Evolutionary conservation across 805 yeast genomes (phyloP).

Genomic region (Kodamaea kaohsiungensis): DNA sequence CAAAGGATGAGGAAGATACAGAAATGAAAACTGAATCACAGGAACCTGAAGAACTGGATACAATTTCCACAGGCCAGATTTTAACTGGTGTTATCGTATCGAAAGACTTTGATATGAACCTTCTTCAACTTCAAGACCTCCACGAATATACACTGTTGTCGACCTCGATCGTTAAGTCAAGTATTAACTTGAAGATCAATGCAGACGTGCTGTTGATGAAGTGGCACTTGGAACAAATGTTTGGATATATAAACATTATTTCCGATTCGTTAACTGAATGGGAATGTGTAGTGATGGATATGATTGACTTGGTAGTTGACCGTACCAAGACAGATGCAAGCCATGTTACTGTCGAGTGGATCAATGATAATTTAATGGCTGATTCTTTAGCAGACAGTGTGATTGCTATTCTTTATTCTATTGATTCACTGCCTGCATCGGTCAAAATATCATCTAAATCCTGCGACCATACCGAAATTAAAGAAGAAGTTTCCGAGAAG

Average conservation of each 20-base stretch:
- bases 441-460: constrained; percentile 76
- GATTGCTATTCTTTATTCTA: constrained; percentile 84
- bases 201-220: constrained; percentile 78
- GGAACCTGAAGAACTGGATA: constrained; percentile 11
- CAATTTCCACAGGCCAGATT: constrained; percentile 25
- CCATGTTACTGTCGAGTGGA: constrained; percentile 80
- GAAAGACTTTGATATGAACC: constrained; percentile 82
- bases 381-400: constrained; percentile 95
- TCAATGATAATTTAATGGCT: constrained; percentile 74
- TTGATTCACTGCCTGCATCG: constrained; percentile 93
- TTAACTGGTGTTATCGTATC: constrained; percentile 87
- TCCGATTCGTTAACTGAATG: constrained; percentile 52
- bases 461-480: constrained; percentile 42
- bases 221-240: constrained; percentile 95
- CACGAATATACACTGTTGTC: constrained; percentile 86
- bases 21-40: constrained; percentile 7
- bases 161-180: constrained; percentile 80
- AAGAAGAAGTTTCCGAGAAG: constrained; percentile 4
- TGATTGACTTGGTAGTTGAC: constrained; percentile 46
- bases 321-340: constrained; percentile 35
- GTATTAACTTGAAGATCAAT: constrained; percentile 74
- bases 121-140: constrained; percentile 82
- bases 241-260: constrained; percentile 73
- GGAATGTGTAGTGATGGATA: constrained; percentile 48
- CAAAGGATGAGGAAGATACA: neutral